Evolutionary conservation across 2,329 filamentous ascomycete genomes (phyloP).

Genomic region (Neonectria faginata): DNA sequence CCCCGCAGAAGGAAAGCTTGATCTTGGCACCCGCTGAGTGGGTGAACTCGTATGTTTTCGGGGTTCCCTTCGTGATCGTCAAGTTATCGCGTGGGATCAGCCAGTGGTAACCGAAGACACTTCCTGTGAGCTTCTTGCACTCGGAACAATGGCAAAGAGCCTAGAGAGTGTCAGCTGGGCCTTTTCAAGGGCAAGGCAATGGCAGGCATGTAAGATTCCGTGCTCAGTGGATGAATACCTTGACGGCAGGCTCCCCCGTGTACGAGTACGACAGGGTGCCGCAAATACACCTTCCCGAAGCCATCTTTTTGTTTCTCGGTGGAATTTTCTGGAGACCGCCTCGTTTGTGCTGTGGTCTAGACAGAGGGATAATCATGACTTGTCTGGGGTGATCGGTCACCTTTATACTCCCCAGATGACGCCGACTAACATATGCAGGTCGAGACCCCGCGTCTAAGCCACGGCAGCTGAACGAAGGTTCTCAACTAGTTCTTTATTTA

Average conservation of each 20-base stretch:
- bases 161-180: background rate
- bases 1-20: background rate
- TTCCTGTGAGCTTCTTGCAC: background rate
- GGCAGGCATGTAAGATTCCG: background rate
- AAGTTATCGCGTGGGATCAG: background rate
- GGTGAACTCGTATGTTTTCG: background rate
- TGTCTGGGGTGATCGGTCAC: too few species aligned
- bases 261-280: background rate
- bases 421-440: background rate
- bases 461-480: background rate
- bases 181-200: background rate
- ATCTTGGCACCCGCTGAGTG: background rate
- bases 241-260: background rate
- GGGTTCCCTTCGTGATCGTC: background rate
- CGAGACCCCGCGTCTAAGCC: background rate
- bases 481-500: background rate
- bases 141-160: background rate
- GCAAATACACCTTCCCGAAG: background rate
- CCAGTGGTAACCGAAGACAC: background rate
- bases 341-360: too few species aligned
- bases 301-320: background rate
- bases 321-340: too few species aligned
- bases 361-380: background rate
- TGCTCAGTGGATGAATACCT: background rate
- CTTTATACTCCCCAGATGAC: background rate